Evolutionary conservation across 2,329 filamentous ascomycete species (phyloP), one percentile per base, ranked within the genome.

Genomic region (Onygena corvina): DNA sequence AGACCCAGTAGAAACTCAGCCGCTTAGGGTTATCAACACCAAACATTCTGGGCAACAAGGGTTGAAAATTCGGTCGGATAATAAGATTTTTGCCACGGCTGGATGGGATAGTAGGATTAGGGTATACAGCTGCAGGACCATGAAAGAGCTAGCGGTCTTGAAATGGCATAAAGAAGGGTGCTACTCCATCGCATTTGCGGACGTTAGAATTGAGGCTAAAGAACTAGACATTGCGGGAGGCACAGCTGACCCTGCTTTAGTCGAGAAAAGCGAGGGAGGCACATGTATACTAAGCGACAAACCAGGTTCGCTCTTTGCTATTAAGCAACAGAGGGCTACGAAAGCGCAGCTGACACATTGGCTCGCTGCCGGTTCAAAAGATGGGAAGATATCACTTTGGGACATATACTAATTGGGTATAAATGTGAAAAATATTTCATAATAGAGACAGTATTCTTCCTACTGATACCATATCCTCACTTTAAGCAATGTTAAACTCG

Each of bases 301-400:
- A 12, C 46, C 53, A 2, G 44, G 46, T 31, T 66, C 60, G 3
- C 57, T 61, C 14, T 62, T 75, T 50, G 73, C 68, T 2, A 78
- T 87, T 46, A 83, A 79, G 52, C 76, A 80, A 30, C 76, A 79
- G 55, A 73, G 86, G 49, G 71, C 79, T 18, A 70, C 70, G 30
- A 80, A 79, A 57, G 81, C 83, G 8, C 80, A 77, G 59, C 72
- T 71, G 46, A 83, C 83, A 20, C 90, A 96, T 65, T 96, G 90
- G 89, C 65, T 96, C 47, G 92, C 84, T 14, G 86, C 80, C 1
- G 92, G 92, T 1, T 84, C 86, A 49, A 98, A 96, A 64, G 92
- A 96, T 69, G 92, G 90, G 14, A 94, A 93, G 64, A 79, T 96
- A 54, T 94, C 87, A 61, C 70, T 98, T 57, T 98, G 92, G 92